Conservation (phyloP, 139 green algal species). For the Micractinium conductrix region DNA sequence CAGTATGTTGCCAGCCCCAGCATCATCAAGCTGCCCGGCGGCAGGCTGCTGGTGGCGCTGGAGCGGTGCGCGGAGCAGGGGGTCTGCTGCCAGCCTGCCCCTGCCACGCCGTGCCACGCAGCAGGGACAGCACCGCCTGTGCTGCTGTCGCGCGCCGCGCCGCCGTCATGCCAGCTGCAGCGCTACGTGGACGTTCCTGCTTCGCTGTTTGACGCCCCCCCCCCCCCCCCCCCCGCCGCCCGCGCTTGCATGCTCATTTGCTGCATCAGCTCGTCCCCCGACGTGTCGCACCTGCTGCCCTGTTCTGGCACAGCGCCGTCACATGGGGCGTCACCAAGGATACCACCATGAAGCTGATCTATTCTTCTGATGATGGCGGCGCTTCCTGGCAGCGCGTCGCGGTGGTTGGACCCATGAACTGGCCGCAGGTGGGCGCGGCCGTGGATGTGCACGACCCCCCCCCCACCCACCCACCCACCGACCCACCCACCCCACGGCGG, state of each 20-base stretch:
- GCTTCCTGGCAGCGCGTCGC: constrained; percentile 30
- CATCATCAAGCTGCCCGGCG: constrained; percentile 27
- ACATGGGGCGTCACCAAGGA: constrained; percentile 30
- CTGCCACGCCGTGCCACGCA: too few relatives aligned
- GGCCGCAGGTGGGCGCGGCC: constrained; percentile 33
- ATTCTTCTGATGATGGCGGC: constrained; percentile 36
- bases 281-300: background rate
- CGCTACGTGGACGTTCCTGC: too few relatives aligned
- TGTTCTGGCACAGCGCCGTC: background rate
- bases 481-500: background rate
- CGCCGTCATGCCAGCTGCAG: too few relatives aligned
- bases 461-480: background rate
- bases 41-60: constrained; percentile 32
- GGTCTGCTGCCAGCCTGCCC: too few relatives aligned
- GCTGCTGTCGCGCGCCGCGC: too few relatives aligned
- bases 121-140: too few relatives aligned
- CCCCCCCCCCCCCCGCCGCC: too few relatives aligned
- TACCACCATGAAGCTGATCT: constrained; percentile 30
- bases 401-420: constrained; percentile 32
- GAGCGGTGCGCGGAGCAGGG: constrained; percentile 2
- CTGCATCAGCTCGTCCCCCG: too few relatives aligned
- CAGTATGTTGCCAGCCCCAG: constrained; percentile 29
- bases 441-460: too few relatives aligned
- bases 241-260: background rate
- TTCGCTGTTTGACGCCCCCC: too few relatives aligned